A percentile compares a stretch with the other conserved stretches of the same genome.
These are phyloP conservation scores for Xylaria telfairii DNA, from an alignment of 495 filamentous ascomycete genomes.

Conservation along the genomic window DNA sequence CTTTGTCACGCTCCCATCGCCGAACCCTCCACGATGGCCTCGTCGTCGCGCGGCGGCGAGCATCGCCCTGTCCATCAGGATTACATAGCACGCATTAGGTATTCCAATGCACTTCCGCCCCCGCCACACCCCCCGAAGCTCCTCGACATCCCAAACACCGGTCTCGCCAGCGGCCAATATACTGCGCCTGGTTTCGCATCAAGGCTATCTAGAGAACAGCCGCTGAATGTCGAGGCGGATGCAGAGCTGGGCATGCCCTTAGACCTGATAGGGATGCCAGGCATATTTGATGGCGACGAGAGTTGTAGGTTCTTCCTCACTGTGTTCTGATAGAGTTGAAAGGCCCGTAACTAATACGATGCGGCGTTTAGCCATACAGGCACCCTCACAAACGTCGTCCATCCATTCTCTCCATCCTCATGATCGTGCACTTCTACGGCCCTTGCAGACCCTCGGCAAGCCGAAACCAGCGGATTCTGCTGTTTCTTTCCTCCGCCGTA, in stretches of 20 bases:
- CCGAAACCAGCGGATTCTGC: conserved; percentile 66
- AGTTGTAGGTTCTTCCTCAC: conserved; percentile 66
- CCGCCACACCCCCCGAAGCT: conserved; percentile 94
- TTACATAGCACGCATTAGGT: conserved; percentile 93
- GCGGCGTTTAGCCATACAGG: conserved; percentile 72
- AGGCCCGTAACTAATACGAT: conserved; percentile 29
- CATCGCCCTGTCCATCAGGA: conserved; percentile 81
- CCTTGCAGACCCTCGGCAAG: conserved; percentile 81
- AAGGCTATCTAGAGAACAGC: conserved; percentile 84
- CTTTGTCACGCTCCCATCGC: conserved; percentile 24
- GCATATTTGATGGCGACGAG: conserved; percentile 94
- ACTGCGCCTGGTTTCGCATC: conserved; percentile 87
- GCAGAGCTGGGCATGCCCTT: conserved; percentile 97
- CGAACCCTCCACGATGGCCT: conserved; percentile 46
- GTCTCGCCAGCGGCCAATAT: conserved; percentile 80
- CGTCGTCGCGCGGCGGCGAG: conserved; percentile 57
- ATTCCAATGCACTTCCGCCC: conserved; percentile 91
- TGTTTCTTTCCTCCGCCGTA: conserved; percentile 92
- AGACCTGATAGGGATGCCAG: conserved; percentile 91
- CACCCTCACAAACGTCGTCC: conserved; percentile 68
- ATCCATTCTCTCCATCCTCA: conserved; percentile 79
- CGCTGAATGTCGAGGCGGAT: conserved; percentile 96
- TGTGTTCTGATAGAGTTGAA: neutral
- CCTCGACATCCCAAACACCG: conserved; percentile 92
- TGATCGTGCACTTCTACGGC: conserved; percentile 80